Conservation (phyloP, 108 stramenopile species). For the Skeletonema costatum region DNA sequence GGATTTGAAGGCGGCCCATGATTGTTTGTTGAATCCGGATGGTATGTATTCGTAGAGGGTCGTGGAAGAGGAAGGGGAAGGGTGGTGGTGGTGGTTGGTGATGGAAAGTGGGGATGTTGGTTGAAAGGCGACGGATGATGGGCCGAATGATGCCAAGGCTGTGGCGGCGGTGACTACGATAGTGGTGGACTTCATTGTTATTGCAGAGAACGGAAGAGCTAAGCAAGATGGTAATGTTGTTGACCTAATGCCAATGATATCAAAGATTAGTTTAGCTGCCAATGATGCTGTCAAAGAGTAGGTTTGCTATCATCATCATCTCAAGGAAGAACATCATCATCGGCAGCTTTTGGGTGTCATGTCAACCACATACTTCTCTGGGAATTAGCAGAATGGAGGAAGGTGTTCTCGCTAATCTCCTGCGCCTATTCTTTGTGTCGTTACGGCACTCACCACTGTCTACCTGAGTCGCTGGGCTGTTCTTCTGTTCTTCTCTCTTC, state of each 20-base stretch:
- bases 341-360: background rate
- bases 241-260: background rate
- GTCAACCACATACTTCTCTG: background rate
- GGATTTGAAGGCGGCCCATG: conserved; percentile 64
- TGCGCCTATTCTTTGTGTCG: background rate
- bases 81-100: background rate
- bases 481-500: too few species aligned
- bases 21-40: conserved; percentile 76
- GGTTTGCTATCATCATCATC: too few species aligned
- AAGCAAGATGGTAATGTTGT: too few species aligned
- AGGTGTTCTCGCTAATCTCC: background rate
- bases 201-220: background rate
- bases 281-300: too few species aligned
- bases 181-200: background rate
- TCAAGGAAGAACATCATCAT: background rate
- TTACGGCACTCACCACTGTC: background rate
- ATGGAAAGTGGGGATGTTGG: background rate
- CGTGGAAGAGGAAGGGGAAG: background rate
- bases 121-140: background rate
- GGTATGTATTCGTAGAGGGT: conserved; percentile 74
- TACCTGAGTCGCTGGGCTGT: background rate
- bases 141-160: background rate
- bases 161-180: background rate
- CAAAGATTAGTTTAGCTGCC: background rate
- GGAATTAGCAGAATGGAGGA: background rate